Base-by-base conservation (phyloP, 306 rosid genomes). In the Prunus armeniaca region DNA sequence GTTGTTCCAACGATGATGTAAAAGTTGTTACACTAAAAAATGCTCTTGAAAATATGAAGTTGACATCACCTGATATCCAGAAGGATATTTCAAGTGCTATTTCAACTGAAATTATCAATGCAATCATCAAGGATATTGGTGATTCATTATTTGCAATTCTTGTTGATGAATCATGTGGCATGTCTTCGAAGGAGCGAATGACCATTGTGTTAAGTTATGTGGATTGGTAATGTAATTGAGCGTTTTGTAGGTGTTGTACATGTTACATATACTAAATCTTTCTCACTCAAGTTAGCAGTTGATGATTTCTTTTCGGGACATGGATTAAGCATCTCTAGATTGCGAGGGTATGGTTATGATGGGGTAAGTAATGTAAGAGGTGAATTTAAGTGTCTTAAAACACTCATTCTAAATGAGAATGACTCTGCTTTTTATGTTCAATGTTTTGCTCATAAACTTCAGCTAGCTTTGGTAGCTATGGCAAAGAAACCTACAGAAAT, bases 301-400 rank as follows among this genome's bases (percentile, higher is more conserved):
- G 24, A 10, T 49, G 32, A 52, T 24, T 49, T 28, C 9, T 64
- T 76, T 54, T 56, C 19, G 17, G 49, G 64, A 43, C 74, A 73
- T 78, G 30, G 18, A n/a, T 71, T 70, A 49, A 63, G 73, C 13
- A n/a, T 79, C 3, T 63, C 47, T 9, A 58, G 28, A 6, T 9
- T 56, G 18, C 0, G 70, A 38, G 69, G 62, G 19, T 49, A 76
- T 51, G 80, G 68, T 19, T 76, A 46, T 74, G 46, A 75, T 67
- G 67, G 74, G 2, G 49, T 58, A 0, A 67, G 47, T 76, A 77
- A 27, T 0, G 68, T 77, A 22, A 27, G 19, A 55, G 74, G 46
- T 68, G 57, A 38, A 24, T 14, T 12, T 15, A 13, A 3, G 15
- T 7, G n/a, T 15, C 8, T 51, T 51, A 51, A 50, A 51, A 51